Percentiles rank a stretch among this genome's conserved stretches.
Evolutionary conservation across 2,329 filamentous ascomycete genomes (phyloP).

Genomic region (Colletotrichum melonis): DNA sequence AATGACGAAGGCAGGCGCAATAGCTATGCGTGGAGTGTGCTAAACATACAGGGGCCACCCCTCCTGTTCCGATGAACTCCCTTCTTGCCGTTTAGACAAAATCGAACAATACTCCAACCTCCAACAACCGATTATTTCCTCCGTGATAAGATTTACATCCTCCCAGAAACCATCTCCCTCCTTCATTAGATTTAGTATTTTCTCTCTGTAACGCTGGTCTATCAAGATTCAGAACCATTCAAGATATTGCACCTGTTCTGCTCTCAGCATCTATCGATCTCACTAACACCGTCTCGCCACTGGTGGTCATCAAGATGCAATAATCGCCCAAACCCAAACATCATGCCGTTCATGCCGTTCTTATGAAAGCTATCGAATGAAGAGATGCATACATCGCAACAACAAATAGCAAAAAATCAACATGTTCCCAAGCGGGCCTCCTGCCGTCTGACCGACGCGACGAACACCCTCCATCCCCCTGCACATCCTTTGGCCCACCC

Average conservation of each 20-base stretch:
- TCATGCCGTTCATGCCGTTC: background rate
- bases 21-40: slow-evolving; percentile 2
- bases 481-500: slow-evolving; percentile 20
- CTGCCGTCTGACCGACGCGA: background rate
- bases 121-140: background rate
- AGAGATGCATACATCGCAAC: background rate
- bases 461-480: slow-evolving; percentile 10
- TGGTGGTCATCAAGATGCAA: background rate
- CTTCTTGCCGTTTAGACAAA: background rate
- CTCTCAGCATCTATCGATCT: background rate
- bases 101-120: background rate
- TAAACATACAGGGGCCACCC: slow-evolving; percentile 25
- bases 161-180: background rate
- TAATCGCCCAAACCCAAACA: background rate
- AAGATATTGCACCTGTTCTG: background rate
- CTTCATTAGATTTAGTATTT: background rate
- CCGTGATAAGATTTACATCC: background rate
- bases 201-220: background rate
- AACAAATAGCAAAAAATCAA: background rate
- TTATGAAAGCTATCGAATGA: background rate
- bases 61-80: background rate
- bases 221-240: background rate
- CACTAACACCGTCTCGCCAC: background rate
- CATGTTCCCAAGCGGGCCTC: background rate
- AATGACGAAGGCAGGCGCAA: slow-evolving; percentile 15